Evolutionary conservation across 257 asterid species (phyloP).

Genomic region (Ophiorrhiza pumila): DNA sequence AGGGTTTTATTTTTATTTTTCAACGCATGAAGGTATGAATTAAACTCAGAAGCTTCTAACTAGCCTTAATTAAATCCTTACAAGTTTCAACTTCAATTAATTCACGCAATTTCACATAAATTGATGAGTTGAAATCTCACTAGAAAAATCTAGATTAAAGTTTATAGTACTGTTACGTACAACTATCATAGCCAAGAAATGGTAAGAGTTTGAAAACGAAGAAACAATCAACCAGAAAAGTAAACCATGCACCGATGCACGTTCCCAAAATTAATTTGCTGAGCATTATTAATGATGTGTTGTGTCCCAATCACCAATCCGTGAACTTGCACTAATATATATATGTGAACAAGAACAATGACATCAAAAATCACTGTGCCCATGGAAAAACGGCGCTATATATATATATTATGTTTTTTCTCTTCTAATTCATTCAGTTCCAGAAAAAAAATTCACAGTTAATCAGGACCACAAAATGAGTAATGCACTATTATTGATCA

Average conservation of each 20-base stretch:
- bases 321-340: not conserved
- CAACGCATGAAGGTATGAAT: too few species aligned
- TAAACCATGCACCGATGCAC: not conserved
- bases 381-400: too few species aligned
- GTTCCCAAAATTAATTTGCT: too few species aligned
- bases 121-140: not conserved
- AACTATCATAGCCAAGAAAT: not conserved
- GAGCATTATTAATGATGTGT: not conserved
- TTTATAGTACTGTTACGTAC: not conserved
- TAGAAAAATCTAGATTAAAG: not conserved
- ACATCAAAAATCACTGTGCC: too few species aligned
- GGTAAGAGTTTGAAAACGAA: not conserved
- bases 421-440: too few species aligned
- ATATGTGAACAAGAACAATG: not conserved
- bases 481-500: not conserved
- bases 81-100: not conserved
- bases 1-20: too few species aligned
- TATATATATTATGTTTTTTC: too few species aligned
- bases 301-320: not conserved
- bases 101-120: not conserved
- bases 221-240: not conserved
- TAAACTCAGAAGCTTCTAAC: too few species aligned
- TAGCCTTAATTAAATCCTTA: too few species aligned
- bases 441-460: too few species aligned
- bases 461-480: not conserved